Evolutionary conservation across 208 protist genomes (phyloP).

Genomic region (Trypanosoma congolense): DNA sequence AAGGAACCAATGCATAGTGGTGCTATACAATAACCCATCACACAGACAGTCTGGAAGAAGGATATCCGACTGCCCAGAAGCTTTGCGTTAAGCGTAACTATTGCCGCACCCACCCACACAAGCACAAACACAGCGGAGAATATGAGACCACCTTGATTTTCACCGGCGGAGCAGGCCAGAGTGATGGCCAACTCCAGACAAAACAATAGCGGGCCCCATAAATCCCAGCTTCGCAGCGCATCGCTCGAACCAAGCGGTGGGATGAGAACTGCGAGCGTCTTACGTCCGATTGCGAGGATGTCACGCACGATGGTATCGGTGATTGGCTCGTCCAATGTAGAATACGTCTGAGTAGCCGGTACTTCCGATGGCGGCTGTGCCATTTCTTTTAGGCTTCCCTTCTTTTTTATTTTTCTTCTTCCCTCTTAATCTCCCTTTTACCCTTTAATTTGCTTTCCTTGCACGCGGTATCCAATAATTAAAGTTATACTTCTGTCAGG

Average conservation of each 20-base stretch:
- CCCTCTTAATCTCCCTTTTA: constrained; percentile 1
- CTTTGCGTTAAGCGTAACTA: constrained; percentile 91
- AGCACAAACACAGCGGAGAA: constrained; percentile 90
- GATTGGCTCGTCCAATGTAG: constrained; percentile 66
- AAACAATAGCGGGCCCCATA: constrained; percentile 92
- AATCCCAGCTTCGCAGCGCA: constrained; percentile 82
- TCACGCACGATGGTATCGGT: constrained; percentile 58
- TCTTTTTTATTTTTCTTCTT: constrained; percentile 5
- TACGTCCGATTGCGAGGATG: constrained; percentile 59
- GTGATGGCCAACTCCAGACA: constrained; percentile 81
- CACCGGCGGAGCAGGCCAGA: constrained; percentile 32
- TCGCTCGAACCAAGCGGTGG: constrained; percentile 34
- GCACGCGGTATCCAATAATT: not conserved
- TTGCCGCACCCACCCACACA: constrained; percentile 76
- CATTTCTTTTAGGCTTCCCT: not conserved
- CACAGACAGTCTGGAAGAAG: constrained; percentile 93
- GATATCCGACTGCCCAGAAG: constrained; percentile 88
- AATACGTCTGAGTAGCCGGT: constrained; percentile 20
- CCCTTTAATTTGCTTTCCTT: not conserved
- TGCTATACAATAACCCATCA: constrained; percentile 92
- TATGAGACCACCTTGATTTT: constrained; percentile 40
- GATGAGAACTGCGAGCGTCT: constrained; percentile 61
- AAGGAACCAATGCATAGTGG: constrained; percentile 71
- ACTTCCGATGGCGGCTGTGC: not conserved
- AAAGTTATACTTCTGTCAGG: not conserved